A percentile compares a stretch with the other conserved stretches of the same genome.
phyloP scores from a whole-genome alignment of 2,329 filamentous ascomycete species.

The Talaromyces sp. region DNA sequence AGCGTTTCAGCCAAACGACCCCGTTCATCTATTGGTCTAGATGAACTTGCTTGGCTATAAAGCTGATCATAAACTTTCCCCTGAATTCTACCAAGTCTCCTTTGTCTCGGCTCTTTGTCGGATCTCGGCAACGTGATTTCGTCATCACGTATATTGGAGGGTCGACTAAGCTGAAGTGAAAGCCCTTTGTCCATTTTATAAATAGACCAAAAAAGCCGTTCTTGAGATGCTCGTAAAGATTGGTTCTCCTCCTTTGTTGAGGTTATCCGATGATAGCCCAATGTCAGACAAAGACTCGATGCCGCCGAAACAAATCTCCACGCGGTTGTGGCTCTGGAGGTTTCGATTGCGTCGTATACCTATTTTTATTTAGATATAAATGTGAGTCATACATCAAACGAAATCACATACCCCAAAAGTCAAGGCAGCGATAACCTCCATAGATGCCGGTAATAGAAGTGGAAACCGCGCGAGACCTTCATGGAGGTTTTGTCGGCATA shows the following conservation, averaged over 20 bases:
- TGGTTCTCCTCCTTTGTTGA: not conserved
- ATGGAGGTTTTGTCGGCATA: not conserved
- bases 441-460: not conserved
- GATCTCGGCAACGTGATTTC: constrained; percentile 3
- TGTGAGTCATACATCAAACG: not conserved
- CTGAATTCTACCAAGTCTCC: constrained; percentile 4
- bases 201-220: constrained; percentile 7
- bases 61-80: constrained; percentile 9
- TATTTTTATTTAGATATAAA: not conserved
- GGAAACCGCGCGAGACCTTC: not conserved
- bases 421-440: not conserved
- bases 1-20: not conserved
- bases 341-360: constrained; percentile 6
- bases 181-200: constrained; percentile 5
- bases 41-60: constrained; percentile 3
- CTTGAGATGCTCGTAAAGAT: not conserved
- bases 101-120: not conserved
- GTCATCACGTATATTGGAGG: constrained; percentile 6
- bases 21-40: not conserved
- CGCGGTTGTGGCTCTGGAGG: not conserved
- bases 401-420: not conserved
- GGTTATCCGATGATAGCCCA: constrained; percentile 2
- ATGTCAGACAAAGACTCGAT: constrained; percentile 2
- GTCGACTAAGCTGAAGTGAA: constrained; percentile 2
- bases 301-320: constrained; percentile 8